A percentile compares a stretch with the other conserved stretches of the same genome.
phyloP scores from a whole-genome alignment of 139 green algal species.

The Chlamydomonas sphaeroides region DNA sequence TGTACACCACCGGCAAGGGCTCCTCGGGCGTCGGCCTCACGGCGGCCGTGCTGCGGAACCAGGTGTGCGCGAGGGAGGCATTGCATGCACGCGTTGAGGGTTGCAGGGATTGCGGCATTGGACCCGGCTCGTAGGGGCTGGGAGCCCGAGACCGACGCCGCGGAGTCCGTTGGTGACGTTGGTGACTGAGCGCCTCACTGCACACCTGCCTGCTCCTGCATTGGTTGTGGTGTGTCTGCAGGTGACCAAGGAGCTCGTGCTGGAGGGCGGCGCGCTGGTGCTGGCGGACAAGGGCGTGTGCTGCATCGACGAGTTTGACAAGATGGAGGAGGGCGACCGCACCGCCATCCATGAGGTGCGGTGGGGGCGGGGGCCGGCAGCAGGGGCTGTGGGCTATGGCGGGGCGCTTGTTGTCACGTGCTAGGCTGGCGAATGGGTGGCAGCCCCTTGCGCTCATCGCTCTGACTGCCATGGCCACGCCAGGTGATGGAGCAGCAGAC shows the following conservation, averaged over 20 bases:
- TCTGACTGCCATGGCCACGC: not conserved
- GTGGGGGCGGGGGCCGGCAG: not conserved
- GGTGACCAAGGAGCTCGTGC: constrained; percentile 93
- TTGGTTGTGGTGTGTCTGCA: no score
- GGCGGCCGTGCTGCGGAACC: constrained; percentile 90
- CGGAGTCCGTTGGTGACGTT: no score
- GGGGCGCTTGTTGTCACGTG: no score
- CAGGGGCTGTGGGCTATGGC: no score
- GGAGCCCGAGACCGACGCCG: no score
- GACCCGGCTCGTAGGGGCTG: no score
- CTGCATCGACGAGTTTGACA: constrained; percentile 99
- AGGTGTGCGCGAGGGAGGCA: constrained; percentile 46
- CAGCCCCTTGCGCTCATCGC: no score
- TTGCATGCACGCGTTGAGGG: no score
- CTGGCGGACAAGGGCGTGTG: constrained; percentile 98
- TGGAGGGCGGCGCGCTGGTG: constrained; percentile 98
- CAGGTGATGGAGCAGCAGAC: constrained; percentile 98
- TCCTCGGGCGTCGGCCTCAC: constrained; percentile 96
- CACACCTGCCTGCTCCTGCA: not conserved
- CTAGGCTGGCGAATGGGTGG: no score
- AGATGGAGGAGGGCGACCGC: constrained; percentile 99
- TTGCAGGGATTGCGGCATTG: no score
- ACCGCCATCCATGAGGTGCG: constrained; percentile 98
- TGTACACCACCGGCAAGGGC: constrained; percentile 98
- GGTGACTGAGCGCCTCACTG: no score